Conservation (phyloP, 2,329 filamentous ascomycete species). For the Alternaria viburni region DNA sequence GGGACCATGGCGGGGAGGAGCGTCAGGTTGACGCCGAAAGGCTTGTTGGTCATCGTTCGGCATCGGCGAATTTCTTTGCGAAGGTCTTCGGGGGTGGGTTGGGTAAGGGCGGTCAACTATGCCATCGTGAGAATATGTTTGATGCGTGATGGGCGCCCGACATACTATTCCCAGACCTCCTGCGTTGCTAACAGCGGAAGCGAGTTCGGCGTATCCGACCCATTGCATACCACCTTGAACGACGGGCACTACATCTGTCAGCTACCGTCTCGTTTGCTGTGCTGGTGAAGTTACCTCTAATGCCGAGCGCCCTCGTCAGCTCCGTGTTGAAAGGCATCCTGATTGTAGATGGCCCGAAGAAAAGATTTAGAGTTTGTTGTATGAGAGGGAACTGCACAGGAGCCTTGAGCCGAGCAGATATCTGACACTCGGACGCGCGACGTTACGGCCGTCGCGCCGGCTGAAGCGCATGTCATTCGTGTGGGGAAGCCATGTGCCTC, state of each 20-base stretch:
- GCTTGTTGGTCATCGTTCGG: conserved; percentile 76
- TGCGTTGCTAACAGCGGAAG: conserved; percentile 69
- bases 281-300: conserved; percentile 48
- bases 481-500: conserved; percentile 39
- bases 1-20: conserved; percentile 88
- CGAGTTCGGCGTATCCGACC: conserved; percentile 81
- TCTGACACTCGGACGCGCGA: conserved; percentile 12
- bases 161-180: conserved; percentile 75
- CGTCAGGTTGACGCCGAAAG: conserved; percentile 94
- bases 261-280: conserved; percentile 40
- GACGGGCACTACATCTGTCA: conserved; percentile 69
- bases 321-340: conserved; percentile 69
- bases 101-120: conserved; percentile 81
- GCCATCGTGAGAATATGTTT: conserved; percentile 16
- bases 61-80: conserved; percentile 92
- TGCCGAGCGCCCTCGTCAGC: conserved; percentile 67
- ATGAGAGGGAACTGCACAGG: neutral
- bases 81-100: conserved; percentile 88
- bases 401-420: conserved; percentile 4
- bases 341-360: neutral
- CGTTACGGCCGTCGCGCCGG: conserved; percentile 15
- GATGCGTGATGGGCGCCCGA: neutral
- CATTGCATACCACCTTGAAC: conserved; percentile 90
- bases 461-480: conserved; percentile 20
- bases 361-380: neutral